Evolutionary conservation across 1,284 basidiomycete species (phyloP).

Genomic region (Cryptococcus sp.): DNA sequence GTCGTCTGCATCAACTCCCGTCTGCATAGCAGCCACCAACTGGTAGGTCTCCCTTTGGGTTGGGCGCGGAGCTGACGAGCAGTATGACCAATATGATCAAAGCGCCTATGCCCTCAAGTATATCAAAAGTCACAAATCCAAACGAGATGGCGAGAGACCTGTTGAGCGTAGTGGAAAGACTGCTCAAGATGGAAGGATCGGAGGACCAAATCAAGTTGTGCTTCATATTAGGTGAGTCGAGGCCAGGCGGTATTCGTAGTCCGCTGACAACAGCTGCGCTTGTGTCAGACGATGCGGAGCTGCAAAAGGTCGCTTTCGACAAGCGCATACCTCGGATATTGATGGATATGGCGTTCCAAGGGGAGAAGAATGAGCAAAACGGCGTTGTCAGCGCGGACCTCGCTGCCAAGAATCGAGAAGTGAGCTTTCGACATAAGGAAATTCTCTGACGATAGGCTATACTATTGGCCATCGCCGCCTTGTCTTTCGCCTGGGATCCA

Average conservation of each 20-base stretch:
- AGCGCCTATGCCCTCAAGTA: slow-evolving; percentile 22
- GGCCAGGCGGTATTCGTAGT: slow-evolving; percentile 22
- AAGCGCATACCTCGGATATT: slow-evolving; percentile 26
- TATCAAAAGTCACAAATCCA: slow-evolving; percentile 9
- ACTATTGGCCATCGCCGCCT: slow-evolving; percentile 62
- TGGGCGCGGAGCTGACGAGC: slow-evolving; percentile 1
- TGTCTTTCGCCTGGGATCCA: slow-evolving; percentile 64
- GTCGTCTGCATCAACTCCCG: too few relatives aligned
- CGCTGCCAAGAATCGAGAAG: slow-evolving; percentile 59
- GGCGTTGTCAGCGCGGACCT: slow-evolving; percentile 51
- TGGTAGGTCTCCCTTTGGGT: slow-evolving; percentile 23
- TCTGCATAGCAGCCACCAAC: slow-evolving; percentile 38
- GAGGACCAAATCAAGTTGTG: slow-evolving; percentile 51
- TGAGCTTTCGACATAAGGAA: slow-evolving; percentile 31
- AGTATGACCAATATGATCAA: slow-evolving; percentile 40
- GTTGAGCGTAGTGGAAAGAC: slow-evolving; percentile 26
- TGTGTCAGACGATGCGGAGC: slow-evolving; percentile 60
- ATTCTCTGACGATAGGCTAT: slow-evolving; percentile 52
- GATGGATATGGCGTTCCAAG: slow-evolving; percentile 16
- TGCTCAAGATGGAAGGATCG: slow-evolving; percentile 26
- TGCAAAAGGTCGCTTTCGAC: slow-evolving; percentile 51
- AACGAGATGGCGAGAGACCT: slow-evolving; percentile 19
- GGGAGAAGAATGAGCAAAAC: slow-evolving; percentile 58
- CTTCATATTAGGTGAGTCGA: slow-evolving; percentile 58
- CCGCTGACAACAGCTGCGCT: slow-evolving; percentile 55